Evolutionary conservation across 2,329 filamentous ascomycete species (phyloP).

Genomic region (Talaromyces sp.): DNA sequence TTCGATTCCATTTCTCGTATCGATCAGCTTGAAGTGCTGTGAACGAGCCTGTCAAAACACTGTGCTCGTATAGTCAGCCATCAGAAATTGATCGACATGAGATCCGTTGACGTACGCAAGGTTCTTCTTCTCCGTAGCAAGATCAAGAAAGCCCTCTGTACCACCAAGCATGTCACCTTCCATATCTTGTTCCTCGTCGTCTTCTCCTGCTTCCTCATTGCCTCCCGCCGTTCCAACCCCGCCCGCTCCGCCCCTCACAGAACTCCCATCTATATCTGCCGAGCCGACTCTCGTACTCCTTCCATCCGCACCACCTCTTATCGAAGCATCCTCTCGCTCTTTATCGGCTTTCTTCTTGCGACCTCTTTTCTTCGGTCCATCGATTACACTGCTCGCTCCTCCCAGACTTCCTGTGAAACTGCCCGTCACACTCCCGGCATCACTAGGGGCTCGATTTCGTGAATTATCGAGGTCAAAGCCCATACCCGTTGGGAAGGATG

Average conservation of each 20-base stretch:
- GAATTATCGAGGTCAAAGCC: slow-evolving; percentile 31
- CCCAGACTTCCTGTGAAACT: slow-evolving; percentile 43
- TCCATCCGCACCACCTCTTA: slow-evolving; percentile 24
- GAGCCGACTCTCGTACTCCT: slow-evolving; percentile 30
- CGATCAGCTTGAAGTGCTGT: slow-evolving; percentile 46
- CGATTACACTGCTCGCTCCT: slow-evolving; percentile 33
- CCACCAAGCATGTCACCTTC: slow-evolving; percentile 45
- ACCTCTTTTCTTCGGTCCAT: slow-evolving; percentile 32
- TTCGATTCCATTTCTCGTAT: slow-evolving; percentile 49
- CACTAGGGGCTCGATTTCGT: slow-evolving; percentile 33
- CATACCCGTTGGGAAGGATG: slow-evolving; percentile 42
- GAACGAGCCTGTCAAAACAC: slow-evolving; percentile 46
- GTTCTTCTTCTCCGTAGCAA: slow-evolving; percentile 52
- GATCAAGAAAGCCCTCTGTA: slow-evolving; percentile 45
- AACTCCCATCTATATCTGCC: slow-evolving; percentile 31
- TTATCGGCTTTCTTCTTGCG: slow-evolving; percentile 39
- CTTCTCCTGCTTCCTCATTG: slow-evolving; percentile 48
- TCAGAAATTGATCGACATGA: not conserved
- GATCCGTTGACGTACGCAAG: slow-evolving; percentile 38
- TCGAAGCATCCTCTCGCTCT: slow-evolving; percentile 33
- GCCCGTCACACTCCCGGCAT: slow-evolving; percentile 41
- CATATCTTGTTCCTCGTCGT: slow-evolving; percentile 49
- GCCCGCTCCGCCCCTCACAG: slow-evolving; percentile 23
- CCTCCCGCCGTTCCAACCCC: slow-evolving; percentile 34
- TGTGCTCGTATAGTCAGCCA: slow-evolving; percentile 29